phyloP scores from a whole-genome alignment of 108 stramenopile genomes.

The Epipyxis sp. region DNA sequence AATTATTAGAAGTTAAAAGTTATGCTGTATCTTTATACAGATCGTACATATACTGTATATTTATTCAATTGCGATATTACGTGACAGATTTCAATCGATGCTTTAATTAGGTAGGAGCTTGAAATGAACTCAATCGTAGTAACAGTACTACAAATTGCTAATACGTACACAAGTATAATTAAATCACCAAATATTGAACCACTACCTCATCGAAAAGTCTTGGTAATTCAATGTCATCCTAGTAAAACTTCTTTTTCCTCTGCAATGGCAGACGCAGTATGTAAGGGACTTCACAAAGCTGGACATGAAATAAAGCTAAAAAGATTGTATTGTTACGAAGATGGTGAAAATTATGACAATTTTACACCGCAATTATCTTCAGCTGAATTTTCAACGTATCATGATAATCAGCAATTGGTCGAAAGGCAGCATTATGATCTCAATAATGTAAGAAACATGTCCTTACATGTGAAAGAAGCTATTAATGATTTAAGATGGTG shows the following conservation, averaged over 20 bases:
- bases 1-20: no score
- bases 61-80: no score
- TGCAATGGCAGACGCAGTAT: background rate
- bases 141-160: no score
- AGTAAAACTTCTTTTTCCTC: background rate
- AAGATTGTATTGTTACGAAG: background rate
- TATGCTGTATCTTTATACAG: no score
- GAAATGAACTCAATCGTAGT: no score
- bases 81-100: no score
- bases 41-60: no score
- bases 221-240: background rate
- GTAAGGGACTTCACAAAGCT: background rate
- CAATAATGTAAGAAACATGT: background rate
- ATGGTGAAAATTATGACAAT: background rate
- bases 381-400: background rate
- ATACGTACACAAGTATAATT: no score
- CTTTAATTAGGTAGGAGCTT: no score
- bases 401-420: background rate
- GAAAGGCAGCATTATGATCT: background rate
- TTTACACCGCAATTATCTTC: background rate
- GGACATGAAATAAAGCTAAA: background rate
- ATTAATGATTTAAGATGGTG: conserved; percentile 27
- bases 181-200: no score
- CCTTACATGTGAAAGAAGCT: background rate
- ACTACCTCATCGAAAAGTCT: background rate